Conservation (phyloP, 768 basidiomycete genomes). For the Lanmaoa pseudosensibilis region DNA sequence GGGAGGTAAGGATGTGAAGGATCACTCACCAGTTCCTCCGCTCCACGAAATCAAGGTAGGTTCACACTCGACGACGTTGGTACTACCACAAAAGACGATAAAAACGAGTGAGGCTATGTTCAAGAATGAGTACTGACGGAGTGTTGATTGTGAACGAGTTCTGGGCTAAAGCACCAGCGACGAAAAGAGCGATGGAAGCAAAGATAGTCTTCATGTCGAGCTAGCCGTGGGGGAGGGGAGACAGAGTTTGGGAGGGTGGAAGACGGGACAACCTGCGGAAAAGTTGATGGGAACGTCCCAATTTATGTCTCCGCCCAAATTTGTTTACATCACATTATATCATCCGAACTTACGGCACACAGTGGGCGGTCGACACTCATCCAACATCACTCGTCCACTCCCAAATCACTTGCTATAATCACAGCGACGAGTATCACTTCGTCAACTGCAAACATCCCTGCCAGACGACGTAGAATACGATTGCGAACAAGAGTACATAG, state of each 20-base stretch:
- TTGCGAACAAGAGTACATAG: neutral
- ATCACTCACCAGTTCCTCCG: conserved; percentile 55
- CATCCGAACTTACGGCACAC: conserved; percentile 7
- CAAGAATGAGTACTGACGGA: conserved; percentile 50
- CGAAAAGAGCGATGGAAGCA: conserved; percentile 43
- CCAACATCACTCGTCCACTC: neutral
- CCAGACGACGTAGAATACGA: neutral
- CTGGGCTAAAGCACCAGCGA: conserved; percentile 46
- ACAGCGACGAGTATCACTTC: neutral
- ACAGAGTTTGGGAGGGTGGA: neutral
- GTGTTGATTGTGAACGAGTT: conserved; percentile 62
- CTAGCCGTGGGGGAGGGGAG: conserved; percentile 13
- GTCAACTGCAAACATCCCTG: neutral
- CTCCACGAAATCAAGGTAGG: conserved; percentile 54
- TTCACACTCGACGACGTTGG: conserved; percentile 53
- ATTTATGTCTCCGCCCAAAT: conserved; percentile 38
- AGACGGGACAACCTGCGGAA: conserved; percentile 18
- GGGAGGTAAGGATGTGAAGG: accelerated
- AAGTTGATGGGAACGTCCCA: conserved; percentile 14
- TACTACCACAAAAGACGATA: conserved; percentile 32
- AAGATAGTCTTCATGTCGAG: conserved; percentile 48
- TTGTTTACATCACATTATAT: conserved; percentile 9
- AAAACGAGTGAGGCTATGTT: neutral
- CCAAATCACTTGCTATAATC: conserved; percentile 14
- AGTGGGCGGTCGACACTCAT: neutral